Evolutionary conservation across 2,329 filamentous ascomycete genomes (phyloP), one percentile per base, ranked within the genome.

Genomic region (Fusarium sp.): DNA sequence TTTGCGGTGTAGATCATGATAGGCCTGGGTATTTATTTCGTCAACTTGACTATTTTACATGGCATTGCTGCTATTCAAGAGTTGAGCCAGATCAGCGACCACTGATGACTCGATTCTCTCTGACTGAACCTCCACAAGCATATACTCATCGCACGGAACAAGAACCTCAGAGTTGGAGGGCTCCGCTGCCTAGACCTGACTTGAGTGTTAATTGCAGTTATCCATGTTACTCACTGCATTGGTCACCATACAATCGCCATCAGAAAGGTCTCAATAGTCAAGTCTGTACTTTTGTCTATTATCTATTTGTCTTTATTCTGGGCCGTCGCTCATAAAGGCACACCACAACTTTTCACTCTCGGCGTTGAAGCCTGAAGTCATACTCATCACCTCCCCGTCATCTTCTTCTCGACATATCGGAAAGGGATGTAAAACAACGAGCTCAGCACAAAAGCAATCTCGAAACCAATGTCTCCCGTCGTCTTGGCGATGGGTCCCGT

Each of bases 401-500:
- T 50, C 56, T 80, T 82, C 70, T 82, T 85, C 80, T 89, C 88
- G 0, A 85, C 59, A 76, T 82, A 84, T 8, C 88, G 81, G 14
- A 89, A 78, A 4, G 87, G 86, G 2, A 88, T 59, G 64, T 89
- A 90, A 30, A 84, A 79, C 35, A 89, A 13, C 2, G 80, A 84
- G 14, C 86, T 87, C 66, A 89, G 78, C 32, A 85, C 84, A 76
- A 92, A 88, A 0, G 90, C 90, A 79, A 91, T 82, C 83, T 93
- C 91, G 67, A 93, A 92, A 0, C 91, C 91, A 78, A 93, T 88
- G 72, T 93, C 91, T 0, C 91, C 91, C 13, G 90, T 91, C 39
- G 76, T 86, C 80, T 85, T 81, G 0, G 90, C 90, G 74, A 92
- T 88, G 0, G 90, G 90, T 0, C 90, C 90, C 10, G 85, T 88